Base-by-base conservation (phyloP, 2,329 filamentous ascomycete genomes). In the Chaetomiaceae sp. region DNA sequence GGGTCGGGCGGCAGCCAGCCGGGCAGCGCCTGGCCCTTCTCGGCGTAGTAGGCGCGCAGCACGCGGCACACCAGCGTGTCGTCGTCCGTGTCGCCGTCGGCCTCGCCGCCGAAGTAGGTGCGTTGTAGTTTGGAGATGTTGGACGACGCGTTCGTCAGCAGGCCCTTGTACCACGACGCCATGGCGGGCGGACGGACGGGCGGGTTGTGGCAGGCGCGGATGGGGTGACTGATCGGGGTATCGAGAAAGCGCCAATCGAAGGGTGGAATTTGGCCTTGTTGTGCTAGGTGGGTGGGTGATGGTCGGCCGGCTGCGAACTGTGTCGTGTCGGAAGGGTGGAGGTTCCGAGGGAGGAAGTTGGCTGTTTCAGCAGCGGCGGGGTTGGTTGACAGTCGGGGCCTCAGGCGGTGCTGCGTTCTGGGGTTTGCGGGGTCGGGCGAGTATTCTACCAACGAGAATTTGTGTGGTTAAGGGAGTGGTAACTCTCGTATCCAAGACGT, bases 41-140 rank as follows among this genome's bases (percentile, higher is more conserved):
- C 90, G 42, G 74, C 79, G 74, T 98, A 97, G 75, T 97, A 95
- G 58, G 82, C 84, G 59, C 93, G 86, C 20, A 98, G 80, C 29
- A 95, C 89, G 59, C 93, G 87, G 68, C 88, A 94, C 60, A 97
- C 86, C 71, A 97, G 89, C 3, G 89, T 94, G 70, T 95, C 88
- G 70, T 97, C 90, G 68, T 94, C 78, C 52, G 81, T 84, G 62
- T 86, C 82, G 66, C 83, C 83, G 65, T 84, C 82, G 57, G 74
- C 71, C 55, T 85, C 81, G 62, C 73, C 71, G 55, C 75, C 69
- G 45, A 86, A 79, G 53, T 90, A 80, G 51, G 88, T 81, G 51
- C 83, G 83, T 59, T 79, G 78, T 44, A 83, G 75, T 57, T 79
- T 76, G 55, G 76, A 79, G 62, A 84, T 79, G 59, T 80, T 77